A percentile compares a stretch with the other conserved stretches of the same genome.
These are phyloP conservation scores for Phylloporus sp. DNA, from an alignment of 768 basidiomycete species.

Conservation along the genomic window DNA sequence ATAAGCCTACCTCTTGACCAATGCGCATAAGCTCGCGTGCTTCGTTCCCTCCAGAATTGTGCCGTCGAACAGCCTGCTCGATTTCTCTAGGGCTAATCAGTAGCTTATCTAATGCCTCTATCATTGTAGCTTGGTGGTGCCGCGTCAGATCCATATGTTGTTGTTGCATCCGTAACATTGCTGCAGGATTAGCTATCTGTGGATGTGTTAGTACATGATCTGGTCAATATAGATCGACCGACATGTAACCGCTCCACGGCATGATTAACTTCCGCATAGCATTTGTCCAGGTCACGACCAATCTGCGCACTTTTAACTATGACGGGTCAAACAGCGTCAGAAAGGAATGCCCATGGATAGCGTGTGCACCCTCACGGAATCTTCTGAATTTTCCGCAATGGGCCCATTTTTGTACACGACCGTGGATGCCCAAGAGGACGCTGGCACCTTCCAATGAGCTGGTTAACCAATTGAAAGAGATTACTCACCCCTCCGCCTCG, in stretches of 20 bases:
- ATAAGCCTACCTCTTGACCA: conserved; percentile 43
- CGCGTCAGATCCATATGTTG: conserved; percentile 24
- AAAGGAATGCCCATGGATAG: not conserved
- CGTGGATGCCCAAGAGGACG: conserved; percentile 39
- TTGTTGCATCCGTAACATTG: conserved; percentile 29
- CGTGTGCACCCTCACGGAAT: conserved; percentile 33
- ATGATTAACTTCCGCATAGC: conserved; percentile 38
- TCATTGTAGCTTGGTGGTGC: conserved; percentile 31
- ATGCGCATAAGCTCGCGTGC: conserved; percentile 49
- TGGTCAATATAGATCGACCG: conserved; percentile 4
- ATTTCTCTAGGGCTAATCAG: conserved; percentile 38
- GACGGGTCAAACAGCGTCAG: conserved; percentile 1
- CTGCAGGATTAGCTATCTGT: conserved; percentile 22
- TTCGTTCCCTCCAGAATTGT: conserved; percentile 37
- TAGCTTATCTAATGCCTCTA: conserved; percentile 39
- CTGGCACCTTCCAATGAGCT: conserved; percentile 23
- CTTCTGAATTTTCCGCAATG: conserved; percentile 35
- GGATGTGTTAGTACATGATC: not conserved
- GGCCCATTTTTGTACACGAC: conserved; percentile 38
- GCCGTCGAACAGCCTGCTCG: conserved; percentile 36
- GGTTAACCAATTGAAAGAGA: not conserved
- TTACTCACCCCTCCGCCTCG: conserved; percentile 41
- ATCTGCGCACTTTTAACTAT: conserved; percentile 47
- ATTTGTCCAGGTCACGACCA: conserved; percentile 42
- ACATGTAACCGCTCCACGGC: conserved; percentile 45